Percentiles rank a stretch among this genome's conserved stretches.
These are phyloP conservation scores for Fusarium robinianum DNA, from an alignment of 2,329 filamentous ascomycete species.

Conservation along the genomic window DNA sequence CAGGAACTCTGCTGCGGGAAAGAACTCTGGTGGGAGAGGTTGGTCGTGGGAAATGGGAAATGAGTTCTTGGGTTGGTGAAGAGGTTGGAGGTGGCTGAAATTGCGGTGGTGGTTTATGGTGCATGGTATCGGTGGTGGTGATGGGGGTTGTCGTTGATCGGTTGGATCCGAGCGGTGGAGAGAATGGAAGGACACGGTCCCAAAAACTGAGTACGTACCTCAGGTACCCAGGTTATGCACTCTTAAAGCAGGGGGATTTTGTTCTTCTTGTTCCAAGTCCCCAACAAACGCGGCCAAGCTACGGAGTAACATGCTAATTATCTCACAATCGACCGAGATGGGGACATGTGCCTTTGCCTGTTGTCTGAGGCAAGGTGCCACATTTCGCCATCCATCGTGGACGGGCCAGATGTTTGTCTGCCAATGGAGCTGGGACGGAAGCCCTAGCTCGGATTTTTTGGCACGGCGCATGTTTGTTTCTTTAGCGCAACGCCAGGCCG, in stretches of 20 bases:
- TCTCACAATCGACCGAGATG: constrained; percentile 5
- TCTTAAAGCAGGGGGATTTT: too few species aligned
- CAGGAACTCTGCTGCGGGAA: not conserved
- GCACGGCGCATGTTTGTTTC: too few species aligned
- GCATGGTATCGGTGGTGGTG: too few species aligned
- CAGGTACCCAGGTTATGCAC: too few species aligned
- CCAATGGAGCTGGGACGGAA: constrained; percentile 6
- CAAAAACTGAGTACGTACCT: constrained; percentile 16
- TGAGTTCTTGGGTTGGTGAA: constrained; percentile 5
- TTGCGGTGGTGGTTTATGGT: constrained; percentile 2
- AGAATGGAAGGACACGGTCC: not conserved
- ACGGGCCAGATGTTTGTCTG: constrained; percentile 15
- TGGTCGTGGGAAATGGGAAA: constrained; percentile 12
- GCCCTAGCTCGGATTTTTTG: too few species aligned
- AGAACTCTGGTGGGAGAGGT: constrained; percentile 13
- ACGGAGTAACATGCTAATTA: constrained; percentile 2
- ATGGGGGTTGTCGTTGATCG: constrained; percentile 30
- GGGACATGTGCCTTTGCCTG: constrained; percentile 1
- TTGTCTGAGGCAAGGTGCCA: constrained; percentile 9
- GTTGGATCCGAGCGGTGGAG: constrained; percentile 29
- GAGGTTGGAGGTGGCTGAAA: constrained; percentile 10
- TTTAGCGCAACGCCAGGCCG: too few species aligned
- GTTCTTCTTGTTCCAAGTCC: too few species aligned
- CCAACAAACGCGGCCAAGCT: constrained; percentile 17
- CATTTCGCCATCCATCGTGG: too few species aligned